Evolutionary conservation across 805 yeast genomes (phyloP), one percentile per base, ranked within the genome.

Genomic region (Metschnikowia peoriensis): DNA sequence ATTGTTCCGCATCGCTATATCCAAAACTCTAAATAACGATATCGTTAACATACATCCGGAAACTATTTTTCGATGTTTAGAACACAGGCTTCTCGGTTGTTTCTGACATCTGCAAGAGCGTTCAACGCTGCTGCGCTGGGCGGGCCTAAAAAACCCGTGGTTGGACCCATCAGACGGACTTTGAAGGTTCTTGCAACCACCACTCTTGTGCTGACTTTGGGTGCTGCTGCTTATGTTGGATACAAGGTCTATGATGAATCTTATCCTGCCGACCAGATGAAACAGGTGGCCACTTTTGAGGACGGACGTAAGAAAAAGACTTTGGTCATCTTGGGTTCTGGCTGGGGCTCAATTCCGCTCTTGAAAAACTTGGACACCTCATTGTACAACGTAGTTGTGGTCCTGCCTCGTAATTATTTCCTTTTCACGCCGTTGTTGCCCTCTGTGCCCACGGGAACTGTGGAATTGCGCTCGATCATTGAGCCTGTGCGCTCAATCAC

Each of bases 371-470:
- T 92, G 68, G 97, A 92, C 69, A 86, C 97, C 41, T 77, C 92
- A 45, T 77, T 86, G 69, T 92, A 90, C 75, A 89, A 93, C 67
- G 97, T 92, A 47, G 84, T 90, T 46, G 84, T 92, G 51, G 88
- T 92, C 44, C 89, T 97, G 41, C 97, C 98, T 57, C 84, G 97
- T 76, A 93, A 92, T 78, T 93, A 89, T 78, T 91, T 92, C 75
- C 78, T 92, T 63, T 92, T 93, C 80, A 92, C 98, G 52, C 97
- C 98, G n/a, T 77, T 92, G 67, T 79, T 92, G 63, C 97, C 98
- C 44, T 88, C 96, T 28, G 88, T 93, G 61, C 96, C 97, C 52
- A 92, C 96, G 38, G 97, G 97, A 58, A 88, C 97, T 47, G 84
- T 90, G 54, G 97, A 89, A 65, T 71, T 82, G 59, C 89, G 94